Evolutionary conservation across 2,329 filamentous ascomycete species (phyloP).

Genomic region (Penicillium crustosum): DNA sequence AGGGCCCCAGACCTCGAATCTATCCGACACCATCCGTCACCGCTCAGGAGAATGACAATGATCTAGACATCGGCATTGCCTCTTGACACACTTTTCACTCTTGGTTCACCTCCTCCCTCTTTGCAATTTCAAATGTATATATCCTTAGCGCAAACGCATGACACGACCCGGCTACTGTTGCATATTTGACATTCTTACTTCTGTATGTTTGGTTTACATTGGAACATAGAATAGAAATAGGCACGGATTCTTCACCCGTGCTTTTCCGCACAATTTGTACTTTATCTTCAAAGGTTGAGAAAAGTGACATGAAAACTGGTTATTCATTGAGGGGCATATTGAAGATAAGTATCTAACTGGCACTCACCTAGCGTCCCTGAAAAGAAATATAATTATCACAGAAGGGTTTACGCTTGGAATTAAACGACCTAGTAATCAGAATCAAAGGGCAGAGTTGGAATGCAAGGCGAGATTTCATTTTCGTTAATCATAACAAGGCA

Average conservation of each 20-base stretch:
- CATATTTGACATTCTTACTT: not conserved
- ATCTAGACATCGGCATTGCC: not conserved
- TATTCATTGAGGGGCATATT: too few species aligned
- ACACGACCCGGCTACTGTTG: constrained; percentile 11
- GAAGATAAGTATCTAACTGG: not conserved
- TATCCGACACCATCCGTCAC: not conserved
- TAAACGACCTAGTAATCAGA: not conserved
- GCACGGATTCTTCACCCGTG: not conserved
- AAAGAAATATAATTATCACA: not conserved
- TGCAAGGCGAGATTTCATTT: not conserved
- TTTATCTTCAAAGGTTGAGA: not conserved
- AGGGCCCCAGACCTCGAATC: not conserved
- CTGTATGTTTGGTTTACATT: not conserved
- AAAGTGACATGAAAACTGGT: not conserved
- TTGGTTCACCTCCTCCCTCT: not conserved
- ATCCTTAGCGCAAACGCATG: constrained; percentile 22
- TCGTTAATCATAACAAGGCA: not conserved
- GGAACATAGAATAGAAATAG: not conserved
- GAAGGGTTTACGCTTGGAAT: not conserved
- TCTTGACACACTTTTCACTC: not conserved
- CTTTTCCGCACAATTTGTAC: not conserved
- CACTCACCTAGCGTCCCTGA: not conserved
- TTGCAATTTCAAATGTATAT: constrained; percentile 20
- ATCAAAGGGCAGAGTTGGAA: not conserved
- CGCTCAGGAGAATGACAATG: not conserved